Conservation (phyloP, 148 eudicot species). For the Rhododendron griersonianum region DNA sequence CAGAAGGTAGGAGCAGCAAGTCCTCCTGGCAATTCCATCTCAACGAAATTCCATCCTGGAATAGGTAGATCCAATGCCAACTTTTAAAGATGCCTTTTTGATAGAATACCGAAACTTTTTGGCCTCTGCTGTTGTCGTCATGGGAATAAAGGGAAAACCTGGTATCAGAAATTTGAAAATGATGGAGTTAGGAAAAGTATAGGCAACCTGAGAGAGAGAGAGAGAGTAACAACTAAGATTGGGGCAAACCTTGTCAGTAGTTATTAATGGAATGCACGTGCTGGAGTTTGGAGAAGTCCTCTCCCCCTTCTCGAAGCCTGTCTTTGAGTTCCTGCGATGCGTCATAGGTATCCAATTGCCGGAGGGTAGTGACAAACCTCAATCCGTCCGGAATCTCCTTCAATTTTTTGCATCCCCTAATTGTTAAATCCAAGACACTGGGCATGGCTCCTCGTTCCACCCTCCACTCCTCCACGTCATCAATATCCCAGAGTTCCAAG, state of each 20-base stretch:
- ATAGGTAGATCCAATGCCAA: background rate
- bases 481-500: background rate
- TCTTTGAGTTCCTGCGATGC: constrained; percentile 4
- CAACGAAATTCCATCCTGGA: background rate
- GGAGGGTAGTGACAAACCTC: constrained; percentile 6
- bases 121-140: too few relatives aligned
- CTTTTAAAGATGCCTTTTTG: background rate
- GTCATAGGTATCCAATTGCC: background rate
- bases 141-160: background rate
- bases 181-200: background rate
- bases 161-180: background rate
- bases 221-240: too few relatives aligned
- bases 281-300: constrained; percentile 12
- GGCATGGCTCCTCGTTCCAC: constrained; percentile 22
- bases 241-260: background rate
- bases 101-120: background rate
- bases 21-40: background rate
- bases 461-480: constrained; percentile 5
- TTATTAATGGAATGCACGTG: background rate
- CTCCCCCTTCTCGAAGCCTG: constrained; percentile 16
- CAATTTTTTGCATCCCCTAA: background rate
- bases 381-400: constrained; percentile 16
- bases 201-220: background rate
- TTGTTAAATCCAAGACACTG: background rate
- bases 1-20: background rate